These are phyloP conservation scores for Durio zibethinus DNA, from an alignment of 345 rosid genomes.

Conservation along the genomic window DNA sequence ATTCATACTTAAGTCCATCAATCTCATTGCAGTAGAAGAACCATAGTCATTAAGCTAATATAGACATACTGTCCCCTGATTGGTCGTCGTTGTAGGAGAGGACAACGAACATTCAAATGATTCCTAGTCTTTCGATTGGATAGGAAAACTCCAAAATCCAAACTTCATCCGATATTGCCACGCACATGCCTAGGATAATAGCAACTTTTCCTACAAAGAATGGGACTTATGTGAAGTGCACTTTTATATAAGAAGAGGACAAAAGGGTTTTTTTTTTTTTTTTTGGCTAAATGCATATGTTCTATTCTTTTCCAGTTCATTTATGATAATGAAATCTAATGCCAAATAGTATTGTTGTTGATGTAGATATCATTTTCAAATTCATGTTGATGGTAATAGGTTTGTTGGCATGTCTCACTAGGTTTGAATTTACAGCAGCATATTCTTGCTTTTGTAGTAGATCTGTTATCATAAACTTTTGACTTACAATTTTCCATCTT, in stretches of 20 bases:
- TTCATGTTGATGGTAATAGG: neutral
- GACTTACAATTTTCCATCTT: neutral
- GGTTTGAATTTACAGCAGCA: neutral
- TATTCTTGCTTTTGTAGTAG: neutral
- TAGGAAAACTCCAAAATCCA: neutral
- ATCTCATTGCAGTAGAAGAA: no score
- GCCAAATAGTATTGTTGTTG: no score
- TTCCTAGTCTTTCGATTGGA: neutral
- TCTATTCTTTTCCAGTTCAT: neutral
- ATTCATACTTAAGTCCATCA: no score
- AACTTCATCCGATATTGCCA: neutral
- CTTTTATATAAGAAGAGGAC: neutral
- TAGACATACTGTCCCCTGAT: no score
- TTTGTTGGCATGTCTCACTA: neutral
- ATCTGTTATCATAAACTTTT: neutral
- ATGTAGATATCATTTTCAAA: neutral
- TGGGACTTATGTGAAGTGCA: conserved; percentile 18
- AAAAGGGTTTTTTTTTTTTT: neutral
- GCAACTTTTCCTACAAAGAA: neutral
- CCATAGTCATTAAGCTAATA: no score
- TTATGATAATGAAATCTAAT: conserved; percentile 9
- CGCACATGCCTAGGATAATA: neutral
- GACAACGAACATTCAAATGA: no score
- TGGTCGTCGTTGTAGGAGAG: no score
- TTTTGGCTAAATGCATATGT: conserved; percentile 12